Conservation (phyloP, 2,329 filamentous ascomycete genomes). For the Septoria petroselini region DNA sequence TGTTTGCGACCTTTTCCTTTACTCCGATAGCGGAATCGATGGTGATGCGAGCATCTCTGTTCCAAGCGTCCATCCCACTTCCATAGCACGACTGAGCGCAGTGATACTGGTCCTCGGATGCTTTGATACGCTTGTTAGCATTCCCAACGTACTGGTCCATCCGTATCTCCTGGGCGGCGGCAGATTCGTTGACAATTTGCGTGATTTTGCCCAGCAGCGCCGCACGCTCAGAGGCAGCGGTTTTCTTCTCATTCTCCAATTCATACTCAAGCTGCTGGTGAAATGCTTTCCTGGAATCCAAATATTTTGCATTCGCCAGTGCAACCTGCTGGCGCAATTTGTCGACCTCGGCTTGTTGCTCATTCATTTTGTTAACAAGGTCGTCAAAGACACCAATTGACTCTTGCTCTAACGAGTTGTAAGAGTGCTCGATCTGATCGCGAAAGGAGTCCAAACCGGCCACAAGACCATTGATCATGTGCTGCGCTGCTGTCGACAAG, state of each 20-base stretch:
- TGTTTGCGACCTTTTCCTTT: constrained; percentile 72
- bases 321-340: constrained; percentile 69
- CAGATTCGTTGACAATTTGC: constrained; percentile 69
- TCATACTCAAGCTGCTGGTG: constrained; percentile 65
- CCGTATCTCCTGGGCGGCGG: constrained; percentile 69
- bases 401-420: constrained; percentile 76
- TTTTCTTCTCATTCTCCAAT: constrained; percentile 71
- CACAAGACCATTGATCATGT: constrained; percentile 85
- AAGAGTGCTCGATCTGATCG: constrained; percentile 77
- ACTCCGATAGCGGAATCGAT: constrained; percentile 69
- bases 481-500: constrained; percentile 77
- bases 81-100: constrained; percentile 62
- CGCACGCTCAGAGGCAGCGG: constrained; percentile 69
- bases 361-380: constrained; percentile 67
- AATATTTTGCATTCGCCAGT: constrained; percentile 63
- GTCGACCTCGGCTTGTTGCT: constrained; percentile 75
- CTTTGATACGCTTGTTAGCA: constrained; percentile 53
- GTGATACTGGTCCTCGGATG: constrained; percentile 53
- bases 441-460: constrained; percentile 83
- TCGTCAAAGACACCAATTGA: constrained; percentile 84
- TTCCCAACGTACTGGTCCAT: constrained; percentile 63
- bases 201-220: constrained; percentile 73
- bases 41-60: constrained; percentile 63
- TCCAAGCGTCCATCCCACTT: constrained; percentile 72
- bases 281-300: constrained; percentile 65